Conservation (phyloP, 768 basidiomycete species). For the Suillus decipiens region DNA sequence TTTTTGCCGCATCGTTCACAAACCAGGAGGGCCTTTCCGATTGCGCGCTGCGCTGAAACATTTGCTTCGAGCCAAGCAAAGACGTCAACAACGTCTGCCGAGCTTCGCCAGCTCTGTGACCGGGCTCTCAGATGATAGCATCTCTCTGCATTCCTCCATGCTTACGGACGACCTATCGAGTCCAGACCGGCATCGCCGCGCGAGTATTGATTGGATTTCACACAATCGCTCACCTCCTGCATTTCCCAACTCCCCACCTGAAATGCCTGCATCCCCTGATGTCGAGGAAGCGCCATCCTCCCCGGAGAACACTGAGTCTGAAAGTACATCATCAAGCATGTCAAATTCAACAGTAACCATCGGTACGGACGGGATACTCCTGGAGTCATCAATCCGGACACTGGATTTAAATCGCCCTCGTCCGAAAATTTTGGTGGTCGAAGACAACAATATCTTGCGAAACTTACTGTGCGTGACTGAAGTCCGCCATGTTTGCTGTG, state of each 20-base stretch:
- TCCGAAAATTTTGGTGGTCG: slow-evolving; percentile 78
- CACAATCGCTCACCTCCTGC: slow-evolving; percentile 13
- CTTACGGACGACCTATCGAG: slow-evolving; percentile 27
- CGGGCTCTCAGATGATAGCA: slow-evolving; percentile 26
- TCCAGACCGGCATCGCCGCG: slow-evolving; percentile 29
- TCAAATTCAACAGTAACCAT: slow-evolving; percentile 50
- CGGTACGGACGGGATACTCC: slow-evolving; percentile 63
- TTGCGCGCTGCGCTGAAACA: slow-evolving; percentile 65
- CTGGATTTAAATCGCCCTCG: slow-evolving; percentile 44
- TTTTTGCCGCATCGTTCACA: slow-evolving; percentile 86
- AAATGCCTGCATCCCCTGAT: slow-evolving; percentile 22
- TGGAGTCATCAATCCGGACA: slow-evolving; percentile 65
- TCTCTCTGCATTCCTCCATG: slow-evolving; percentile 30
- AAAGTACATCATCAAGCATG: slow-evolving; percentile 15
- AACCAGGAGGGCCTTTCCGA: slow-evolving; percentile 83
- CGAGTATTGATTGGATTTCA: slow-evolving; percentile 36
- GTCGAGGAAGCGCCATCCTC: slow-evolving; percentile 32
- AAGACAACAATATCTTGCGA: slow-evolving; percentile 87
- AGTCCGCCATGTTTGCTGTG: slow-evolving; percentile 5
- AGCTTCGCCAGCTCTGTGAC: slow-evolving; percentile 19
- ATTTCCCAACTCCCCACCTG: slow-evolving; percentile 14
- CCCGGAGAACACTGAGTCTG: slow-evolving; percentile 17
- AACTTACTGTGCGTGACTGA: slow-evolving; percentile 67
- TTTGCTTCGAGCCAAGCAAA: slow-evolving; percentile 33
- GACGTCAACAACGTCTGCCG: slow-evolving; percentile 28